Conservation (phyloP, 2,329 filamentous ascomycete genomes). For the Pseudogymnoascus sp. region DNA sequence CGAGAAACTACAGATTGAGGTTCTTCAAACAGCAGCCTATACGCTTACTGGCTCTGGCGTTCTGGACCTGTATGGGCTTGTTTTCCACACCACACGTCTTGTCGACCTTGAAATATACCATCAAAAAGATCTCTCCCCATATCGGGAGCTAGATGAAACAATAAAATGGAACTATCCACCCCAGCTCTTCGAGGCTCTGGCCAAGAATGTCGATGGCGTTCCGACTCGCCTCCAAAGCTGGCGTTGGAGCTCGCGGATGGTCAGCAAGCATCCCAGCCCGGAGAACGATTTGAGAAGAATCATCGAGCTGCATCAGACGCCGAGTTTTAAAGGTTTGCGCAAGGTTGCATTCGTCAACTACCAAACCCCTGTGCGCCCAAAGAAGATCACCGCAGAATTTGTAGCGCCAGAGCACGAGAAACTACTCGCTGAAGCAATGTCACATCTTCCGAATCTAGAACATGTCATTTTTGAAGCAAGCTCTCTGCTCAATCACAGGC, state of each 20-base stretch:
- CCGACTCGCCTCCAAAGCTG: slow-evolving; percentile 39
- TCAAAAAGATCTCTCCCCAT: slow-evolving; percentile 58
- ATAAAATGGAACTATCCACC: slow-evolving; percentile 63
- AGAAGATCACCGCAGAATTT: slow-evolving; percentile 21
- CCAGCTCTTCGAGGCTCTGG: slow-evolving; percentile 56
- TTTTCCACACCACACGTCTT: slow-evolving; percentile 58
- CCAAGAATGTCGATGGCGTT: slow-evolving; percentile 27
- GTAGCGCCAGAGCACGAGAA: slow-evolving; percentile 31
- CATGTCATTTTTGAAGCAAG: slow-evolving; percentile 69
- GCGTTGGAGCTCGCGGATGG: slow-evolving; percentile 53
- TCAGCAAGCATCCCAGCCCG: slow-evolving; percentile 36
- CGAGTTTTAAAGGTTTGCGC: slow-evolving; percentile 47
- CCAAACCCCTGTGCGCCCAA: slow-evolving; percentile 41
- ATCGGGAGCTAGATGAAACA: slow-evolving; percentile 45
- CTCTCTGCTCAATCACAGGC: slow-evolving; percentile 56
- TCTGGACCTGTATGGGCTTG: slow-evolving; percentile 47
- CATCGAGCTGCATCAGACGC: slow-evolving; percentile 41
- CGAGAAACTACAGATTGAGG: slow-evolving; percentile 60
- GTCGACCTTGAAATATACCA: slow-evolving; percentile 65
- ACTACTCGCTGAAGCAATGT: slow-evolving; percentile 34
- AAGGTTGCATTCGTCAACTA: slow-evolving; percentile 56
- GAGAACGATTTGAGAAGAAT: slow-evolving; percentile 34
- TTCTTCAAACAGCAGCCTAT: slow-evolving; percentile 46
- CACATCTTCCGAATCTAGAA: slow-evolving; percentile 53
- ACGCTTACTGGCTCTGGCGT: slow-evolving; percentile 44